Conservation (phyloP, 2,329 filamentous ascomycete species). For the Hypoxylon rubiginosum region DNA sequence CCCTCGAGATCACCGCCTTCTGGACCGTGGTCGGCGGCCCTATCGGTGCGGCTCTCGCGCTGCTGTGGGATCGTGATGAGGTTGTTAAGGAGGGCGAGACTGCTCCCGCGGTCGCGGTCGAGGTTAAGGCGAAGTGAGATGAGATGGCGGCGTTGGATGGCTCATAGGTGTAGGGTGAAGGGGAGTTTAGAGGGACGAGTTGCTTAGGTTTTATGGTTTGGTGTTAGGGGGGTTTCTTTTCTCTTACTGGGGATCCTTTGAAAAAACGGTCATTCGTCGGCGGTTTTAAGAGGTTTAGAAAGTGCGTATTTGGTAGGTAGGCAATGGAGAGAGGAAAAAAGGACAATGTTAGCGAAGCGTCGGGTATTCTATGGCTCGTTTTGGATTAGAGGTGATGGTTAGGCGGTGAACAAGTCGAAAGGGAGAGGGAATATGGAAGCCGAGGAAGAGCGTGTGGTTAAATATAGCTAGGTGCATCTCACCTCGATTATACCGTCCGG, state of each 20-base stretch:
- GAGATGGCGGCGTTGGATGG: neutral
- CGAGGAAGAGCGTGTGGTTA: neutral
- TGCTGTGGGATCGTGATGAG: conserved; percentile 50
- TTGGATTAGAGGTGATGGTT: neutral
- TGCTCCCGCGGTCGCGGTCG: conserved; percentile 23
- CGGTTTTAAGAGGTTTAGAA: neutral
- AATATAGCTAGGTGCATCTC: neutral
- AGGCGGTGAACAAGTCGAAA: neutral
- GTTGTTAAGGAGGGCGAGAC: conserved; percentile 48
- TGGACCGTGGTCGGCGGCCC: conserved; percentile 49
- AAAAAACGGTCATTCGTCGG: neutral
- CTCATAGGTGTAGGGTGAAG: no score
- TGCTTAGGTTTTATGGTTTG: neutral
- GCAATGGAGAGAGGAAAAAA: neutral
- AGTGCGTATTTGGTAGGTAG: neutral
- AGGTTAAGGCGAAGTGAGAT: conserved; percentile 41
- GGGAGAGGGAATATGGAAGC: neutral
- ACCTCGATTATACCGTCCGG: neutral
- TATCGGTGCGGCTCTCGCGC: conserved; percentile 37
- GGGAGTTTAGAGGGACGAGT: neutral
- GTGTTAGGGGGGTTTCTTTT: no score
- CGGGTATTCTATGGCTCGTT: neutral
- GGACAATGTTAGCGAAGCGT: neutral
- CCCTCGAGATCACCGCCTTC: conserved; percentile 42
- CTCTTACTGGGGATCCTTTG: neutral